phyloP scores from a whole-genome alignment of 2,329 filamentous ascomycete species.

The Phialemonium atrogriseum region DNA sequence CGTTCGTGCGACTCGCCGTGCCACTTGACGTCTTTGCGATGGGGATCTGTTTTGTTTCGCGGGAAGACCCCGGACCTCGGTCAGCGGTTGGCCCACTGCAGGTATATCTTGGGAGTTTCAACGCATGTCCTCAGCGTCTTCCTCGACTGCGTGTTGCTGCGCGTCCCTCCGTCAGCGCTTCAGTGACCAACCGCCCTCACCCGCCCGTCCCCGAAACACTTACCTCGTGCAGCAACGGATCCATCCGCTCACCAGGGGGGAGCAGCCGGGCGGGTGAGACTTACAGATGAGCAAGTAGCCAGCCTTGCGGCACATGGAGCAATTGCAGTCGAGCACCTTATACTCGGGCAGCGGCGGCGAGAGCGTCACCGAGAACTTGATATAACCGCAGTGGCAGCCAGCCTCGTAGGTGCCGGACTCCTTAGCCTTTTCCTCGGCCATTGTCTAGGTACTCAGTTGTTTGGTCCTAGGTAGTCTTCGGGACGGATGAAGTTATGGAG shows the following conservation, averaged over 20 bases:
- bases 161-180: too few relatives aligned
- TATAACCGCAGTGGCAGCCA: conserved; percentile 44
- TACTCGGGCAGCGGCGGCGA: conserved; percentile 38
- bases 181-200: too few relatives aligned
- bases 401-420: conserved; percentile 34
- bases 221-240: too few relatives aligned
- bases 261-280: too few relatives aligned
- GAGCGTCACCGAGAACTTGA: conserved; percentile 38
- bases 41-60: conserved; percentile 22
- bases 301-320: conserved; percentile 42
- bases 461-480: too few relatives aligned
- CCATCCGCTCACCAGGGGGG: too few relatives aligned
- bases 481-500: neutral
- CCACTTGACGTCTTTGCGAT: conserved; percentile 30
- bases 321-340: conserved; percentile 41
- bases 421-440: conserved; percentile 5
- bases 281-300: conserved; percentile 43
- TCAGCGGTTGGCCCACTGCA: neutral
- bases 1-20: conserved; percentile 28
- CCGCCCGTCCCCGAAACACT: too few relatives aligned
- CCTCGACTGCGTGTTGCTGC: too few relatives aligned
- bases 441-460: too few relatives aligned
- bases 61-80: neutral
- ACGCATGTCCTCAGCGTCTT: too few relatives aligned
- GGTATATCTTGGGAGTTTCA: neutral